Base-by-base conservation (phyloP, 2,329 filamentous ascomycete genomes). In the Exophiala lecanii-corni region DNA sequence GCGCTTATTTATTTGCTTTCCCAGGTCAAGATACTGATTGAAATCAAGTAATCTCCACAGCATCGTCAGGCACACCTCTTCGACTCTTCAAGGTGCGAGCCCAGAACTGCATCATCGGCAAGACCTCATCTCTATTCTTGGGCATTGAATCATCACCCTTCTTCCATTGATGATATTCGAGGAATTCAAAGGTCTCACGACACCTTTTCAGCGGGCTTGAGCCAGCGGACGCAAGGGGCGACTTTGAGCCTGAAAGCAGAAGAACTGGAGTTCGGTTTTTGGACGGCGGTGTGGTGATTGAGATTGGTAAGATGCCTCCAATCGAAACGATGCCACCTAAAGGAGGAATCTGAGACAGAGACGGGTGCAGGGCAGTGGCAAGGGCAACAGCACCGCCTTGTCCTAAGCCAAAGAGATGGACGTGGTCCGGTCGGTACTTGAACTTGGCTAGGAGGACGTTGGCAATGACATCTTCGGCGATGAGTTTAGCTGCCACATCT, bases 41-140 rank as follows among this genome's bases (percentile, higher is more conserved):
- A n/a, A n/a, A n/a, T 42, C 36, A 50, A 39, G 23, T 45, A 23
- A 72, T 55, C 51, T 72, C 68, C 25, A 71, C 55, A 55, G 64
- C 66, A 2, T 66, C 69, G 50, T 68, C 67, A 0, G 67, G 69
- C 30, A 71, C 67, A 21, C 69, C 69, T 40, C 64, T 59, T 44
- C 62, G 59, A 58, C 68, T 72, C 44, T 61, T 59, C 46, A 72
- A 53, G 36, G 64, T 56, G 25, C 66, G 57, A 16, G 65, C 67
- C 54, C 72, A 76, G 61, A 82, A 96, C 58, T 84, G 79, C 88
- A 96, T 96, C 47, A 96, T 76, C 1, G 89, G 89, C 57, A 89
- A 60, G 75, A 94, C 89, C 72, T 97, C 89, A 9, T 94, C 88
- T 40, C 84, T 74, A 60, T 75, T 83, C 34, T 73, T 70, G n/a